These are phyloP conservation scores for Thermomucor indicae-seudaticae DNA, from an alignment of 371 early-diverging fungal species.

Conservation along the genomic window DNA sequence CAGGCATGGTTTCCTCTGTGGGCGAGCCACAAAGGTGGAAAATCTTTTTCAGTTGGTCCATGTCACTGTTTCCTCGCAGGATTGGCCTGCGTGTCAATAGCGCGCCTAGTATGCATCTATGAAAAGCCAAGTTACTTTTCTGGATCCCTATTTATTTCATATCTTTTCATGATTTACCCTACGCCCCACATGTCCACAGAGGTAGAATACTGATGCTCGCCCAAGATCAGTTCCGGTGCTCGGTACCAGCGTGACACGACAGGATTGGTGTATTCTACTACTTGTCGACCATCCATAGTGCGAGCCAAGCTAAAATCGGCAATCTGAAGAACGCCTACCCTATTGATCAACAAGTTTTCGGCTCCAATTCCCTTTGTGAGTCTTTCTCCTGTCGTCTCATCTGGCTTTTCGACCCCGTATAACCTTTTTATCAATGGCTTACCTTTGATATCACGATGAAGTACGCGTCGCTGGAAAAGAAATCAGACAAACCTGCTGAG, in stretches of 20 bases:
- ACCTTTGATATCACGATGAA: constrained; percentile 93
- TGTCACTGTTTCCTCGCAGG: constrained; percentile 75
- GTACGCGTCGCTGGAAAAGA: constrained; percentile 55
- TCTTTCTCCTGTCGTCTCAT: neutral
- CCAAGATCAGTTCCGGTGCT: constrained; percentile 47
- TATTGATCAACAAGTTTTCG: constrained; percentile 88
- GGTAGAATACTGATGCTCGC: no score
- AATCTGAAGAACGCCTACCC: constrained; percentile 75
- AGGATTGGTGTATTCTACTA: constrained; percentile 75
- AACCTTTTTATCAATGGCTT: no score
- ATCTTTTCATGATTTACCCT: constrained; percentile 58
- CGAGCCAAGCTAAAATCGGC: constrained; percentile 95
- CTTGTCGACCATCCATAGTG: constrained; percentile 53
- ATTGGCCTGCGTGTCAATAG: constrained; percentile 75
- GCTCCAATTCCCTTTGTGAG: constrained; percentile 40
- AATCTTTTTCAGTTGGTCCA: constrained; percentile 80
- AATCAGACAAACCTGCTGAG: neutral
- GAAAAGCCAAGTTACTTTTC: neutral
- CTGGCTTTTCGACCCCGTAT: no score
- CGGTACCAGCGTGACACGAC: constrained; percentile 48
- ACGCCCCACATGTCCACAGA: constrained; percentile 99
- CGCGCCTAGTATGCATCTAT: constrained; percentile 81
- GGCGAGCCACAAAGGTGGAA: constrained; percentile 84
- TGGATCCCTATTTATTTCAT: neutral
- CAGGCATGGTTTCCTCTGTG: constrained; percentile 67